Evolutionary conservation across 2,329 filamentous ascomycete species (phyloP), one percentile per base, ranked within the genome.

Genomic region (Monilinia aucupariae): DNA sequence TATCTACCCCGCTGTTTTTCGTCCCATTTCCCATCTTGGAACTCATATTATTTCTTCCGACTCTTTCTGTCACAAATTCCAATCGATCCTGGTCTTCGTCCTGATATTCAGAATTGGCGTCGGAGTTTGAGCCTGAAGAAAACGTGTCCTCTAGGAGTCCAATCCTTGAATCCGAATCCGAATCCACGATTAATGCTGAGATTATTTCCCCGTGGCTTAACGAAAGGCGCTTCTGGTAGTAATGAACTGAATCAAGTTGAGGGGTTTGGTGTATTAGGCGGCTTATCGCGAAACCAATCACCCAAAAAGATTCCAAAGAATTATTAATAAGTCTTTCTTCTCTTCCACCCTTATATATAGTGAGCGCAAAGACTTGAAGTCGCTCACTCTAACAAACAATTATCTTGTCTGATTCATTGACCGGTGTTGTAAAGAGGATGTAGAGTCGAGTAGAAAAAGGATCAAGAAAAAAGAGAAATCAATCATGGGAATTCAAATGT

Each of bases 291-390:
- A 27, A 59, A 50, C n/a, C 52, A 27, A 47, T 47, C 10, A 15
- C 34, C 34, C 34, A 3, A 4, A 47, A 22, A 37, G 20, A 41
- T 50, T 15, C 9, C 20, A 45, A 64, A 59, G 37, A 13, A 47
- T 51, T 32, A 63, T n/a, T 9, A 10, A 60, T 60, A 70, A 73
- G 71, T 72, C 72, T 72, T 73, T 73, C 68, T 72, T 61, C 65
- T 50, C 64, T 65, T 67, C 62, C 68, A 51, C 39, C 39, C 22
- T 25, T 50, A 53, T 60, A 41, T 25, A 61, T 66, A 71, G 67
- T 68, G 68, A 73, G 70, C 71, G 72, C 72, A 73, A 73, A 73
- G 72, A 73, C 72, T 72, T 69, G 64, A 73, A 73, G 72, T 73
- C 72, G 71, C 71, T 70, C 70, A 72, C 71, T 71, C 64, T 52